Evolutionary conservation across 495 filamentous ascomycete genomes (phyloP), one percentile per base, ranked within the genome.

Genomic region (Aspergillus bertholletiae): DNA sequence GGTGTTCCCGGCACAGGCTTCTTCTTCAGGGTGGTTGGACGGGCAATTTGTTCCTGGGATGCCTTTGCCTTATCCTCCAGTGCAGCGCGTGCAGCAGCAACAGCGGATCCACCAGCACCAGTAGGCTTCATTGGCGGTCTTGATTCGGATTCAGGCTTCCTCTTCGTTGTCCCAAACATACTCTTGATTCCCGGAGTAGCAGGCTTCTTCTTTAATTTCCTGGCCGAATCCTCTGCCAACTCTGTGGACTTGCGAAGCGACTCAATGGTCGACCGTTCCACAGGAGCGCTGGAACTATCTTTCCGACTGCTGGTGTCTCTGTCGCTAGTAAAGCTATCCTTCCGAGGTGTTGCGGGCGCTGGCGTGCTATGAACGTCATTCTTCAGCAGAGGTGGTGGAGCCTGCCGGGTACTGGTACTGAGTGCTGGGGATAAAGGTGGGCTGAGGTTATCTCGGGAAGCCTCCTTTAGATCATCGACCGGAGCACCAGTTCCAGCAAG

Each of bases 401-500:
- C 61, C 23, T 67, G 67, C 35, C 53, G 56, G 32, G 57, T 56
- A 41, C 63, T 67, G 12, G 65, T 62, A 49, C 51, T 69, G 39
- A 45, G 57, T 9, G 37, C 24, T 32, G 21, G 55, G 1, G 44
- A 59, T 49, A 46, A 35, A 44, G 55, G 54, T 28, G 64, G 45
- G 46, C 52, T 48, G 9, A 46, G 46, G 32, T 55, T 46, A 23
- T 64, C 59, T 22, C n/a, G 39, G 0, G 55, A 47, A 2, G 46
- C 13, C 2, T 53, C 52, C 7, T 58, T 55, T 15, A 55, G 24
- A 6, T 65, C 55, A 37, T 74, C 73, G 7, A 61, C 57, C 7
- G 63, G 27, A 24, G 63, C 59, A 27, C 86, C 90, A 49, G 80
- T 87, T 37, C 90, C 90, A 20, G 85, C 84, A 56, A 79, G 84